Base-by-base conservation (phyloP, 2,329 filamentous ascomycete genomes). In the Neofusicoccum laricinum region DNA sequence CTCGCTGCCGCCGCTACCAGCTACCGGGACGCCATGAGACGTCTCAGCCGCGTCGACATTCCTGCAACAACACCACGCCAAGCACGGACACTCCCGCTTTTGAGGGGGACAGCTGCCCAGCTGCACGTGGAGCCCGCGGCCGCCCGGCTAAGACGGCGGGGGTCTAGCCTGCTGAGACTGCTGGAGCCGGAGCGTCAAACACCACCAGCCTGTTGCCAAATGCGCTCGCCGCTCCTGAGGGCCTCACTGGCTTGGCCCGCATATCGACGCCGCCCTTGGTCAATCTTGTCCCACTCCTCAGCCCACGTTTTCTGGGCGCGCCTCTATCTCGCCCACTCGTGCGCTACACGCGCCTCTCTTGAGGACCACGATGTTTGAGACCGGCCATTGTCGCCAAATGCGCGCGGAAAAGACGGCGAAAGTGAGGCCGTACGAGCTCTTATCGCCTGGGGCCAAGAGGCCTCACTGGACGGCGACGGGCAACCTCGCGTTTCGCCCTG, bases 11-110 rank as follows among this genome's bases (percentile, higher is more conserved):
- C 48, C 48, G 30, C 32, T 14, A 3, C 41, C 55, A 36, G 55
- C 55, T 21, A 58, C 53, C 53, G 34, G 53, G 53, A 58, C 40
- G 41, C 38, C n/a, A 36, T 59, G 55, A 59, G 55, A 59, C 55
- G 55, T 59, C 55, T 59, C 55, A 59, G 41, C 41, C 40, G 53
- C 38, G 21, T 58, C 21, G 36, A 57, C 2, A 53, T 58, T 43
- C 53, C 21, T 58, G 53, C 53, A 45, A 15, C 53, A 45, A 59
- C 55, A 46, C 55, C 30, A 46, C 30, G 55, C 55, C 55, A 32
- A 46, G 41, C 41, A 46, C 55, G 40, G 55, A 17, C 55, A n/a
- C n/a, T 34, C 40, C 55, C 55, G 40, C n/a, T 14, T 59, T 30
- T 15, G 41, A 17, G 10, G 38, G n/a, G 21, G n/a, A 45, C 32